Evolutionary conservation across 1,284 basidiomycete genomes (phyloP).

Genomic region (Bondarzewia mesenterica): DNA sequence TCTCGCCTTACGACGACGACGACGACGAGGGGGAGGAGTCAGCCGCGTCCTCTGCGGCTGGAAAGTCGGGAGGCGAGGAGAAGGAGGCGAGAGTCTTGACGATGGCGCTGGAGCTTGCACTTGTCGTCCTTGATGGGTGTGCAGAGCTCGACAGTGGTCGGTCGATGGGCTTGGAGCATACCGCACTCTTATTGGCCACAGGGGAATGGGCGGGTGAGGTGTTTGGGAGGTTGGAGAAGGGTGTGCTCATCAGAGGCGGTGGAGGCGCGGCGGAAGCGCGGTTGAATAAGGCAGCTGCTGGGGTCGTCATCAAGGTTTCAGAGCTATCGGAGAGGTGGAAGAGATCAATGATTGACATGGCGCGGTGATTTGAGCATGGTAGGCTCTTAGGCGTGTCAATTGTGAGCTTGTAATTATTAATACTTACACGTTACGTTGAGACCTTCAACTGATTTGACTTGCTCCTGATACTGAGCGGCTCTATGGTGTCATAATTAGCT

Average conservation of each 20-base stretch:
- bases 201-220: slow-evolving; percentile 78
- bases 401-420: neutral
- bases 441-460: neutral
- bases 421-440: neutral
- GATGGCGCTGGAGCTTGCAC: slow-evolving; percentile 67
- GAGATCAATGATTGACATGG: slow-evolving; percentile 52
- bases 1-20: slow-evolving; percentile 40
- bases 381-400: neutral
- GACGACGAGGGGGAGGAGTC: slow-evolving; percentile 27
- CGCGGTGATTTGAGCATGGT: neutral
- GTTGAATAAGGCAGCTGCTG: slow-evolving; percentile 65
- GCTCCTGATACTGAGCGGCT: too few relatives aligned
- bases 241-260: slow-evolving; percentile 50
- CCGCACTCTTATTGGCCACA: slow-evolving; percentile 59
- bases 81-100: slow-evolving; percentile 68
- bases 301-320: slow-evolving; percentile 74
- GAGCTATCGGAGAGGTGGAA: slow-evolving; percentile 72
- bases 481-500: too few relatives aligned
- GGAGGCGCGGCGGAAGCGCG: slow-evolving; percentile 58
- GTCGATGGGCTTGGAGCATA: slow-evolving; percentile 68
- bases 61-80: slow-evolving; percentile 6
- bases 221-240: slow-evolving; percentile 60
- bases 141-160: slow-evolving; percentile 72
- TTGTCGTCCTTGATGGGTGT: slow-evolving; percentile 71
- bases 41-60: too few relatives aligned